Conservation (phyloP, 2,329 filamentous ascomycete genomes). For the Talaromyces marneffei region DNA sequence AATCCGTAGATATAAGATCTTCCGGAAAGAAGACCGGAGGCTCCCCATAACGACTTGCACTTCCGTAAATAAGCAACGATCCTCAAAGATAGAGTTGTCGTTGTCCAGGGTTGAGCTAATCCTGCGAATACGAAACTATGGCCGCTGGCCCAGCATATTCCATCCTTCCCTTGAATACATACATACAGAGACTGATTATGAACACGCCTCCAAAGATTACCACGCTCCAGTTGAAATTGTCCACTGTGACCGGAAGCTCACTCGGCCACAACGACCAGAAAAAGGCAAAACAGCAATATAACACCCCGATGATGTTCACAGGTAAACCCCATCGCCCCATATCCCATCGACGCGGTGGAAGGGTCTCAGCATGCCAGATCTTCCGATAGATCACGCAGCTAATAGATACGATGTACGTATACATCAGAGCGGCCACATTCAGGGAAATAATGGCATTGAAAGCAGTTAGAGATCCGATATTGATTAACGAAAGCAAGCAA, state of each 20-base stretch:
- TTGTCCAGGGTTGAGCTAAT: too few species aligned
- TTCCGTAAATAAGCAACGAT: too few species aligned
- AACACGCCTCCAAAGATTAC: slow-evolving; percentile 41
- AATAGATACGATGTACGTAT: slow-evolving; percentile 48
- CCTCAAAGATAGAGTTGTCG: too few species aligned
- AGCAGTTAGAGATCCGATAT: slow-evolving; percentile 47
- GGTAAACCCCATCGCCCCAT: slow-evolving; percentile 41
- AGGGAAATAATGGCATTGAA: slow-evolving; percentile 51
- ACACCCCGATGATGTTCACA: slow-evolving; percentile 34
- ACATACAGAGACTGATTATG: slow-evolving; percentile 37
- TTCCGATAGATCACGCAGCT: slow-evolving; percentile 42
- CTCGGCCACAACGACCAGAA: slow-evolving; percentile 45
- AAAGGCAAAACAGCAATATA: background rate
- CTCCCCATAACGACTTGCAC: too few species aligned
- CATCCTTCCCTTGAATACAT: slow-evolving; percentile 20
- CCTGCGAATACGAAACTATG: background rate
- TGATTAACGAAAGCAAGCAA: slow-evolving; percentile 44
- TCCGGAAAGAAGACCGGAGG: too few species aligned
- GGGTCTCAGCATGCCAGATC: slow-evolving; percentile 31
- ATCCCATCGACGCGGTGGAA: slow-evolving; percentile 38
- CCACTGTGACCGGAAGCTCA: slow-evolving; percentile 30
- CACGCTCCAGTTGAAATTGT: slow-evolving; percentile 48
- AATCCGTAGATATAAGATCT: too few species aligned
- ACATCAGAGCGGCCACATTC: slow-evolving; percentile 43
- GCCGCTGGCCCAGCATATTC: background rate